Evolutionary conservation across 129 eudicot species (phyloP), one percentile per base, ranked within the genome.

Genomic region (Silybum marianum): DNA sequence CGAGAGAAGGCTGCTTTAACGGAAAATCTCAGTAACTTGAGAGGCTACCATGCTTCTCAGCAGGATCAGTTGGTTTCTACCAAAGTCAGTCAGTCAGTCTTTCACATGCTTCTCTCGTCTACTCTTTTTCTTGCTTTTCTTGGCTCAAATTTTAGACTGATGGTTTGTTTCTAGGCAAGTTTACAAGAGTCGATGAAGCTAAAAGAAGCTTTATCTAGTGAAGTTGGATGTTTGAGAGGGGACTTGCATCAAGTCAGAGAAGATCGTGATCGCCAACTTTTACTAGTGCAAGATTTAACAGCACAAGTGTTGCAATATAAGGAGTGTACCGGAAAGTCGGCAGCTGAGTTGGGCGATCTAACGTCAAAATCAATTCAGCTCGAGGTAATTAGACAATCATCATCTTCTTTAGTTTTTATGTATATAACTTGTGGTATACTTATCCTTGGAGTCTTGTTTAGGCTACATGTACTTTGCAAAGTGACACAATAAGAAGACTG

Each of bases 211-310:
- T 74, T 96, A 79, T 80, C 67, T 22, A 90, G n/a, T 71, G 99
- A 96, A 83, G 89, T 87, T 13, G 84, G 86, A 32, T 79, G 92
- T 74, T 78, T 93, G 84, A 88, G 97, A 71, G 93, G 81, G 74
- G 98, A 96, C 69, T 67, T 96, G 85, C 93, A 91, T 42, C 90
- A 85, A 84, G 91, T 89, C 23, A 90, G 92, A 77, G 98, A 90
- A 25, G 99, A 96, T 42, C 93, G 99, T 68, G 98, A 93, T 58
- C 86, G 88, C 26, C 97, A 84, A 22, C 71, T 85, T 67, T 75
- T 46, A 34, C 84, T 83, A 75, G 89, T 96, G 60, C 88, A 90
- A 73, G 85, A 72, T 76, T 75, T 93, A 82, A 83, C 90, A 1
- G 24, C 70, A 32, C 96, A 84, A 79, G 87, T 84, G 36, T 58